Evolutionary conservation across 2,329 filamentous ascomycete genomes (phyloP).

Genomic region (Camptophora hylomeconis): DNA sequence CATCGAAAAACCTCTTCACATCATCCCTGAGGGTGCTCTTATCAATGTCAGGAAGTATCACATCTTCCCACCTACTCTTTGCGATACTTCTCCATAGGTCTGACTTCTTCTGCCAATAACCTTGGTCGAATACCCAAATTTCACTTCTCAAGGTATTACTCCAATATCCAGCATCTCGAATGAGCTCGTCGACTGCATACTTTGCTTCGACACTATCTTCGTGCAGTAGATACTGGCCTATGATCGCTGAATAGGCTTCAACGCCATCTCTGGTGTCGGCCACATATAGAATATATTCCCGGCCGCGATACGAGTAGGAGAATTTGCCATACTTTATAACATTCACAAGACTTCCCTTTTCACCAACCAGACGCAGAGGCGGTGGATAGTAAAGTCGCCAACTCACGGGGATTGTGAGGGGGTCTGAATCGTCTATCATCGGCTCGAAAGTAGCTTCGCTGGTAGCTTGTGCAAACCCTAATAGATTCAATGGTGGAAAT

Average conservation of each 20-base stretch:
- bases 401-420: slow-evolving; percentile 6
- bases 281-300: slow-evolving; percentile 16
- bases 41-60: slow-evolving; percentile 32
- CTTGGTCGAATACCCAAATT: slow-evolving; percentile 32
- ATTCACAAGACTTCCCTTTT: slow-evolving; percentile 9
- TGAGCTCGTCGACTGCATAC: slow-evolving; percentile 6
- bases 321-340: slow-evolving; percentile 13
- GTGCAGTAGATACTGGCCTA: slow-evolving; percentile 16
- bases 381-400: slow-evolving; percentile 14
- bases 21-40: slow-evolving; percentile 30
- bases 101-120: slow-evolving; percentile 27
- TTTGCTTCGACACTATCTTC: not conserved
- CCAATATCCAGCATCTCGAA: slow-evolving; percentile 9
- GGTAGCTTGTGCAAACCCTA: slow-evolving; percentile 9
- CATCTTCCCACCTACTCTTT: slow-evolving; percentile 32
- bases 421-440: slow-evolving; percentile 14
- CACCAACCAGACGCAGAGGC: slow-evolving; percentile 11
- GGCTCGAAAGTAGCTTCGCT: too few relatives aligned
- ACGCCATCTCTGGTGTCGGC: slow-evolving; percentile 15
- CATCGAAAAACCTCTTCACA: slow-evolving; percentile 29
- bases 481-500: slow-evolving; percentile 26
- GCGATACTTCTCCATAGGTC: slow-evolving; percentile 27
- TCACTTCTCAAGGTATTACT: slow-evolving; percentile 20
- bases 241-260: slow-evolving; percentile 4
- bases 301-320: slow-evolving; percentile 10